These are phyloP conservation scores for Epichloe scottii DNA, from an alignment of 2,329 filamentous ascomycete genomes.

Conservation along the genomic window DNA sequence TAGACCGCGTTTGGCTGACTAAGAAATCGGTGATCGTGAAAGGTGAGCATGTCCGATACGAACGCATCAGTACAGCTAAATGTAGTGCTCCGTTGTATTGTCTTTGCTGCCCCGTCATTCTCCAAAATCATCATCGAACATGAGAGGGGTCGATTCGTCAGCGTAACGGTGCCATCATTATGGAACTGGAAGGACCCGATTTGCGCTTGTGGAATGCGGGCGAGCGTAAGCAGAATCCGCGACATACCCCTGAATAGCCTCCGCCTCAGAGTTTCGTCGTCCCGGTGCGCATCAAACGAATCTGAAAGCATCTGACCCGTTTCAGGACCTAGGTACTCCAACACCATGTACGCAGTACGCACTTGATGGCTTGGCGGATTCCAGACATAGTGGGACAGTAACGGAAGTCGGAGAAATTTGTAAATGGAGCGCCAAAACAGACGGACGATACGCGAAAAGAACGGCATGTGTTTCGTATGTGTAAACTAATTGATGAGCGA, in stretches of 20 bases:
- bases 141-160: conserved; percentile 20
- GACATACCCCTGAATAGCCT: too few relatives aligned
- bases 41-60: conserved; percentile 13
- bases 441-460: too few relatives aligned
- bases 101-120: conserved; percentile 19
- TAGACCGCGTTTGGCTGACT: conserved; percentile 13
- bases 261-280: conserved; percentile 7
- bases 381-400: too few relatives aligned
- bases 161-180: conserved; percentile 16
- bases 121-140: conserved; percentile 19
- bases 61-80: conserved; percentile 18
- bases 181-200: not conserved
- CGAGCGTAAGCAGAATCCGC: too few relatives aligned
- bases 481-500: too few relatives aligned
- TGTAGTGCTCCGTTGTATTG: conserved; percentile 16
- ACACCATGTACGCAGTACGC: conserved; percentile 13
- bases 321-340: conserved; percentile 14
- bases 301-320: conserved; percentile 17
- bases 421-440: too few relatives aligned
- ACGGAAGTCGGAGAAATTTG: too few relatives aligned
- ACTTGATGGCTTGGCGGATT: too few relatives aligned
- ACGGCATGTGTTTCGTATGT: too few relatives aligned
- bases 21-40: conserved; percentile 14
- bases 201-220: not conserved
- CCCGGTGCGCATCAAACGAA: conserved; percentile 11